phyloP scores from a whole-genome alignment of 148 eudicot genomes.

The Cornus suecica region DNA sequence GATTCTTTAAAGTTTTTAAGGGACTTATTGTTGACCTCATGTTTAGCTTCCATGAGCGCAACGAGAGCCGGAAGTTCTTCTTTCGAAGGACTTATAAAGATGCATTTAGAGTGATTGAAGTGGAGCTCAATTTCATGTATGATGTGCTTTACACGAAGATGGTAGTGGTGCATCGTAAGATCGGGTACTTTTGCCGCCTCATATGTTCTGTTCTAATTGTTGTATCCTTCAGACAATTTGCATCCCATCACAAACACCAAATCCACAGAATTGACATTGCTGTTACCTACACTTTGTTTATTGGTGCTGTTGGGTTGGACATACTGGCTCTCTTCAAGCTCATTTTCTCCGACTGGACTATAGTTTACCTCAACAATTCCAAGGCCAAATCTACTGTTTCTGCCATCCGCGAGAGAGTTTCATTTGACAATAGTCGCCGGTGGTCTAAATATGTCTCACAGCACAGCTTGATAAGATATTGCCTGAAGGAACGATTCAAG shows the following conservation, averaged over 20 bases:
- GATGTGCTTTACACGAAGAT: slow-evolving; percentile 1
- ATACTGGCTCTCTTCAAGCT: not conserved
- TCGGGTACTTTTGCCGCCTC: not conserved
- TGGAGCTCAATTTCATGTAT: not conserved
- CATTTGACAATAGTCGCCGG: not conserved
- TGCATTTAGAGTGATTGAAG: slow-evolving; percentile 7
- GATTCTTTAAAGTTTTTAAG: not conserved
- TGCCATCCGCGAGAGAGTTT: not conserved
- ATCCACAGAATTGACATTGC: not conserved
- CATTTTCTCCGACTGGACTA: slow-evolving; percentile 9
- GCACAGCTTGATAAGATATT: slow-evolving; percentile 2
- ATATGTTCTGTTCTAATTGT: not conserved
- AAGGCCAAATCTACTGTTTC: not conserved
- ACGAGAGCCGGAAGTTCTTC: not conserved
- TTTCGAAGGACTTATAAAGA: not conserved
- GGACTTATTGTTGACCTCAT: slow-evolving; percentile 11
- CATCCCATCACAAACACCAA: not conserved
- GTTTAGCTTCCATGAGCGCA: slow-evolving; percentile 3
- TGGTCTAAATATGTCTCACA: not conserved
- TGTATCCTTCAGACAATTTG: not conserved
- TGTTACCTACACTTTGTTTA: slow-evolving; percentile 3
- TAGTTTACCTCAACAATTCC: not conserved
- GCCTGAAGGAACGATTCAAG: not conserved
- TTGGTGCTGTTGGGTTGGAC: slow-evolving; percentile 7
- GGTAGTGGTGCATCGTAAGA: not conserved